Percentiles rank a stretch among this genome's conserved stretches.
Evolutionary conservation across 495 filamentous ascomycete genomes (phyloP).

Genomic region (Daldinia caldariorum): DNA sequence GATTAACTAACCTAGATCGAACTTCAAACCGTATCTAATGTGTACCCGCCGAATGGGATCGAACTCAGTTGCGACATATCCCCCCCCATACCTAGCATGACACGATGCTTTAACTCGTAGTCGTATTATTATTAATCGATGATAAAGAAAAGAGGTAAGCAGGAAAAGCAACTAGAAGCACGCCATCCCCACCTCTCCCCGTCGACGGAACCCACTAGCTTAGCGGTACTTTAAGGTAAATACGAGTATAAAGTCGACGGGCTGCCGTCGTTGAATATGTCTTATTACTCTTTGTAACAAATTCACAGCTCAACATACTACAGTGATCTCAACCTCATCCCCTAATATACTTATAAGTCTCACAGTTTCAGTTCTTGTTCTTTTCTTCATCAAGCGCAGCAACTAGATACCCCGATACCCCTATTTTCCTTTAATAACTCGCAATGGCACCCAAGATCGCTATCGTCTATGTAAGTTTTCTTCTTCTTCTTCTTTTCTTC

Average conservation of each 20-base stretch:
- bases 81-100: neutral
- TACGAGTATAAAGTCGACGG: constrained; percentile 32
- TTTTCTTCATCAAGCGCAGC: constrained; percentile 12
- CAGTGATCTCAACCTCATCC: neutral
- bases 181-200: constrained; percentile 29
- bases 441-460: constrained; percentile 93
- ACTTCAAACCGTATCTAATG: neutral
- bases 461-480: constrained; percentile 80
- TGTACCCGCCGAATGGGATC: constrained; percentile 22
- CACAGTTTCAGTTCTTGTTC: neutral
- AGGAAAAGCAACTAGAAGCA: constrained; percentile 13
- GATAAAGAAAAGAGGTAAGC: constrained; percentile 28
- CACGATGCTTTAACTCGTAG: neutral
- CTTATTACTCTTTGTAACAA: neutral
- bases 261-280: constrained; percentile 2
- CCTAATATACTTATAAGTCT: neutral
- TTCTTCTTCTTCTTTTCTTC: neutral
- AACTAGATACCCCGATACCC: constrained; percentile 27
- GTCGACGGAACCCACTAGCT: constrained; percentile 19
- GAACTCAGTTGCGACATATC: constrained; percentile 12
- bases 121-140: constrained; percentile 39
- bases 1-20: constrained; percentile 10
- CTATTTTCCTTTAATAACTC: constrained; percentile 47
- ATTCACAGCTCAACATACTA: neutral
- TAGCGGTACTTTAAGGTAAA: constrained; percentile 6